Percentiles rank a stretch among this genome's conserved stretches.
Conservation (phyloP, 2,329 filamentous ascomycete species). For the Sphaerulina musiva region DNA sequence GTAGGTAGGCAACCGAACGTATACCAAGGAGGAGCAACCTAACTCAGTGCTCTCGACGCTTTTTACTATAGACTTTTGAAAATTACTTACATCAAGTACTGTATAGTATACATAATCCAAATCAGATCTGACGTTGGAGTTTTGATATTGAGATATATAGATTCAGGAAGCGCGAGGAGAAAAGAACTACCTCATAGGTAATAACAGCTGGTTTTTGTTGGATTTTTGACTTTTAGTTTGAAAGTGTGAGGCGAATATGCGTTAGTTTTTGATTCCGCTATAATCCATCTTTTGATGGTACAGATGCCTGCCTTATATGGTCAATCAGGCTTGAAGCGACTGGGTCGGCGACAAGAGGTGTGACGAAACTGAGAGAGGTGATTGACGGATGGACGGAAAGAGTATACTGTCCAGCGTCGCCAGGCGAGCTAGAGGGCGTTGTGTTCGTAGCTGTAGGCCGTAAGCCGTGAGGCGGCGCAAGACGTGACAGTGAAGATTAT, state of each 20-base stretch:
- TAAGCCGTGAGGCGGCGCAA: slow-evolving; percentile 12
- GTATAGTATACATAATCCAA: slow-evolving; percentile 16
- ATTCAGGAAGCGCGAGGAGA: slow-evolving; percentile 16
- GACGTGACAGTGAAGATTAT: not conserved
- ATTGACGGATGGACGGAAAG: slow-evolving; percentile 20
- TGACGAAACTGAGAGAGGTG: slow-evolving; percentile 12
- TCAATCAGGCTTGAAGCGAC: too few species aligned
- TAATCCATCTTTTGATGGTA: too few species aligned
- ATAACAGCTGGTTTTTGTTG: not conserved
- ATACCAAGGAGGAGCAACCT: too few species aligned
- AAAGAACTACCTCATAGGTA: not conserved
- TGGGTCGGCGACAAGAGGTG: slow-evolving; percentile 23
- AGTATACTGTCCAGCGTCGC: slow-evolving; percentile 21
- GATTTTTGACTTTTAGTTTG: too few species aligned
- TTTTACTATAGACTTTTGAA: too few species aligned
- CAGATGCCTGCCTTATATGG: too few species aligned
- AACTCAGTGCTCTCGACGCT: too few species aligned
- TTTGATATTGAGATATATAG: slow-evolving; percentile 1
- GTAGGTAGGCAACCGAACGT: too few species aligned
- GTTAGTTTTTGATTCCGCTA: too few species aligned
- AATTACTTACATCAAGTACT: too few species aligned
- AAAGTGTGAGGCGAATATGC: too few species aligned
- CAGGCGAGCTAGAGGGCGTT: slow-evolving; percentile 24
- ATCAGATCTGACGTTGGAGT: slow-evolving; percentile 21
- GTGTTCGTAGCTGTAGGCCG: slow-evolving; percentile 26